Percentiles rank a stretch among this genome's conserved stretches.
Evolutionary conservation across 176 grass and related monocot genomes (phyloP).

Genomic region (Pontederia paniculata): DNA sequence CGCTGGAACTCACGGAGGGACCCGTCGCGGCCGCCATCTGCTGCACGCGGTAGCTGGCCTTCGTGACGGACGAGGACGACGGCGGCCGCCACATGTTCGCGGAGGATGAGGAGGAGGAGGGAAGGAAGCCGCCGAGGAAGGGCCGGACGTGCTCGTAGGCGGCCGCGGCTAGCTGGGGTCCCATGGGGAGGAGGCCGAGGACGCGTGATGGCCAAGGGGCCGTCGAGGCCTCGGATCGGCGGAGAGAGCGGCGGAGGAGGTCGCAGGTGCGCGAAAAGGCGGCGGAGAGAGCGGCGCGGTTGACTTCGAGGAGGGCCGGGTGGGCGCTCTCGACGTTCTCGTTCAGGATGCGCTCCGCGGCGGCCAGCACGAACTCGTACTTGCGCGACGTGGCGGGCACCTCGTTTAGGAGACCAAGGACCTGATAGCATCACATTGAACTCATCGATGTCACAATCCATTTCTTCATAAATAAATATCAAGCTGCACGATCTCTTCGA

Average conservation of each 20-base stretch:
- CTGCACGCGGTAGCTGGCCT: conserved; percentile 18
- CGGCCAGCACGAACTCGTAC: conserved; percentile 28
- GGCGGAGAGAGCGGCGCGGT: conserved; percentile 13
- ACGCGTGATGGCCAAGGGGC: conserved; percentile 14
- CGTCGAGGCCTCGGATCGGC: conserved; percentile 9
- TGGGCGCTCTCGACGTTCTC: conserved; percentile 25
- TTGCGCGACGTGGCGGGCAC: conserved; percentile 26
- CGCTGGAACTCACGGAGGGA: conserved; percentile 5
- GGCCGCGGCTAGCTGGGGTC: conserved; percentile 1
- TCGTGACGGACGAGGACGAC: neutral
- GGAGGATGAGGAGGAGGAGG: too few relatives aligned
- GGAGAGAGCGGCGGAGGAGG: conserved; percentile 26
- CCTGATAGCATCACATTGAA: conserved; percentile 1
- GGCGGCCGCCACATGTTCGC: neutral
- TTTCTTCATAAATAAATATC: conserved; percentile 2
- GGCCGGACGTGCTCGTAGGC: conserved; percentile 23
- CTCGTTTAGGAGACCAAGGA: conserved; percentile 23
- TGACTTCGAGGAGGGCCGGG: conserved; percentile 22
- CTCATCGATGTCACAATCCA: neutral
- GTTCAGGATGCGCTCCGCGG: conserved; percentile 20
- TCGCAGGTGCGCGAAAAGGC: conserved; percentile 30
- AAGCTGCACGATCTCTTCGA: neutral
- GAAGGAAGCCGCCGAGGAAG: conserved; percentile 25
- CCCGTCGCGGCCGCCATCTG: conserved; percentile 11
- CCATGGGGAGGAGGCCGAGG: conserved; percentile 23